Evolutionary conservation across 2,329 filamentous ascomycete genomes (phyloP).

Genomic region (Cladosporium sp.): DNA sequence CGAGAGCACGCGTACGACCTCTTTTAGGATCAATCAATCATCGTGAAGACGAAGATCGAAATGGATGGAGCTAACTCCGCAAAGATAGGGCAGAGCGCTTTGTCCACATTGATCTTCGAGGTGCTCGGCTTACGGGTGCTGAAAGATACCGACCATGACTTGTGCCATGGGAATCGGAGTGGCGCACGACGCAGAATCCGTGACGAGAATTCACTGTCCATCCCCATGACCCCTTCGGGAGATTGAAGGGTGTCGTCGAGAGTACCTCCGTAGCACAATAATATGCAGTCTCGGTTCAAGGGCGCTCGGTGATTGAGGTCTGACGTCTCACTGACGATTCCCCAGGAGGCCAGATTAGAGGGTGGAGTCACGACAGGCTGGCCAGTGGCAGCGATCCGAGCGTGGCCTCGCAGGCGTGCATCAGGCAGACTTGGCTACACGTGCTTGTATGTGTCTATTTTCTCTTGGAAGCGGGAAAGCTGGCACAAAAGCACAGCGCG

Average conservation of each 20-base stretch:
- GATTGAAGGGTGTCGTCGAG: neutral
- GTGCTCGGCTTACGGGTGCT: neutral
- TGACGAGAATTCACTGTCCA: neutral
- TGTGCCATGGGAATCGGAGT: neutral
- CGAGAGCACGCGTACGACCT: neutral
- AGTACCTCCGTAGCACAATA: too few species aligned
- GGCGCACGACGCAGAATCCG: neutral
- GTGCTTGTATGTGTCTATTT: conserved; percentile 5
- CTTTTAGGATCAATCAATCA: neutral
- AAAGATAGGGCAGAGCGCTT: neutral
- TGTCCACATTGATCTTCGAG: neutral
- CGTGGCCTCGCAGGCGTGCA: neutral
- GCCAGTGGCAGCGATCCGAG: neutral
- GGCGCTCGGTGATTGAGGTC: neutral
- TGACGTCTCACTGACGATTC: neutral
- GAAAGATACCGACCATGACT: neutral
- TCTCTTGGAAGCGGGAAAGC: neutral
- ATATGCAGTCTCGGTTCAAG: neutral
- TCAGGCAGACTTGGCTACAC: neutral
- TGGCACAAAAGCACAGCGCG: neutral
- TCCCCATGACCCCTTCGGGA: neutral
- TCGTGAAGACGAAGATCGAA: neutral
- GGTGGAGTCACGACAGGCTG: neutral
- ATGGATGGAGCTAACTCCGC: neutral
- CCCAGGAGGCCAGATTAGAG: conserved; percentile 2